Percentiles rank a stretch among this genome's conserved stretches.
These are phyloP conservation scores for Fusarium phyllophilum DNA, from an alignment of 2,329 filamentous ascomycete species.

Conservation along the genomic window DNA sequence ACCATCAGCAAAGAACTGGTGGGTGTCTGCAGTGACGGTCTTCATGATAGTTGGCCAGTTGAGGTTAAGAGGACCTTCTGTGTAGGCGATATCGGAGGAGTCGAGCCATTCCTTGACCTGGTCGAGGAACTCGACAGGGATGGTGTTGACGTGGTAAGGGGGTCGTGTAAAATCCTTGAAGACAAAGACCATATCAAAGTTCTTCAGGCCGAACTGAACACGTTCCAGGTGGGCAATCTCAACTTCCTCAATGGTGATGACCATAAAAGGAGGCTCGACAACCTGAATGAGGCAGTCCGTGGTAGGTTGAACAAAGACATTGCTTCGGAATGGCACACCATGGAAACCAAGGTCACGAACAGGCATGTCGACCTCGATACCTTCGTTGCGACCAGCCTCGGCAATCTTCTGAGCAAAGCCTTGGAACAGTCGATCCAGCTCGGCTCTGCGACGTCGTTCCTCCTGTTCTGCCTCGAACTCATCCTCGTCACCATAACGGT, in stretches of 20 bases:
- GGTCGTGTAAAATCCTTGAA: constrained; percentile 97
- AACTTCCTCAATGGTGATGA: constrained; percentile 93
- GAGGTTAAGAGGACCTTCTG: constrained; percentile 93
- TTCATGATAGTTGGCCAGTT: constrained; percentile 99
- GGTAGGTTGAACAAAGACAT: constrained; percentile 93
- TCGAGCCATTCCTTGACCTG: constrained; percentile 98
- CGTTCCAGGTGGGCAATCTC: constrained; percentile 96
- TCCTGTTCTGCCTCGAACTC: constrained; percentile 99
- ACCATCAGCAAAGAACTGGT: constrained; percentile 93
- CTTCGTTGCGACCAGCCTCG: constrained; percentile 90
- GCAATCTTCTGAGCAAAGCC: constrained; percentile 97
- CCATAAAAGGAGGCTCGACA: constrained; percentile 96
- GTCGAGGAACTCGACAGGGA: constrained; percentile 93
- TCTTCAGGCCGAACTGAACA: constrained; percentile 96
- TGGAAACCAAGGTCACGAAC: constrained; percentile 97
- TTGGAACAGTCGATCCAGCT: constrained; percentile 95
- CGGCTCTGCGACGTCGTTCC: constrained; percentile 88
- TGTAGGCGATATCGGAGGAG: constrained; percentile 92
- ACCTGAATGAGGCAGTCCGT: constrained; percentile 97
- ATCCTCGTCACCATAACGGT: constrained; percentile 96
- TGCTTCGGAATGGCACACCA: constrained; percentile 94
- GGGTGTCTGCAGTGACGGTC: constrained; percentile 92
- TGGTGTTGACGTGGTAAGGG: constrained; percentile 96
- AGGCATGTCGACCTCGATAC: constrained; percentile 93
- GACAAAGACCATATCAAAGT: constrained; percentile 98